phyloP scores from a whole-genome alignment of 202 grass and related monocot genomes.

The Carex arenaria region DNA sequence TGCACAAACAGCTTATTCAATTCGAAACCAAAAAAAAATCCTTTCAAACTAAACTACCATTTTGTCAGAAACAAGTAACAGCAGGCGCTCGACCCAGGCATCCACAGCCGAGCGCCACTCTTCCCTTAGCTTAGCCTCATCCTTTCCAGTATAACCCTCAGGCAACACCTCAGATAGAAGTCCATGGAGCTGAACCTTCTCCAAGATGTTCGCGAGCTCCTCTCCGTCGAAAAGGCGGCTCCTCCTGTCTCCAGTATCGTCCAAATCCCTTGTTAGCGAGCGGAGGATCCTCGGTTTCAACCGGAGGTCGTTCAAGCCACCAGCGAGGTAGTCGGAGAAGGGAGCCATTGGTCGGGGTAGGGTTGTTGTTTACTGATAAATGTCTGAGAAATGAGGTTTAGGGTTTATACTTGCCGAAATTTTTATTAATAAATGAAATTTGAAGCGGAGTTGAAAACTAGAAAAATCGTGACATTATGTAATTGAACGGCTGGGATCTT shows the following conservation, averaged over 20 bases:
- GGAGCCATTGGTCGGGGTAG: slow-evolving; percentile 19
- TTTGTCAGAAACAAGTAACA: slow-evolving; percentile 37
- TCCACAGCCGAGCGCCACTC: slow-evolving; percentile 63
- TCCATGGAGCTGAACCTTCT: slow-evolving; percentile 46
- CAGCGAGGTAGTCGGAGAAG: slow-evolving; percentile 29
- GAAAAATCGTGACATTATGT: no score
- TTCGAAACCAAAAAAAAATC: neutral
- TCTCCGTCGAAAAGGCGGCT: neutral
- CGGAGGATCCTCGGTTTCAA: slow-evolving; percentile 58
- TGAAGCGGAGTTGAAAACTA: no score
- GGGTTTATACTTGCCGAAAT: neutral
- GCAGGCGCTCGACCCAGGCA: slow-evolving; percentile 53
- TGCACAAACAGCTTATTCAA: neutral
- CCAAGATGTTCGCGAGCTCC: slow-evolving; percentile 47
- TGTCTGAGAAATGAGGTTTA: neutral
- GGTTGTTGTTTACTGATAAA: neutral
- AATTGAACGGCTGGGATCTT: no score
- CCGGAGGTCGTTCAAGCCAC: slow-evolving; percentile 41
- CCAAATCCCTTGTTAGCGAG: slow-evolving; percentile 44
- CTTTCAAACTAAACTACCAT: slow-evolving; percentile 33
- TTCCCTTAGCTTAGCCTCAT: slow-evolving; percentile 40
- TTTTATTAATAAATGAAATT: no score
- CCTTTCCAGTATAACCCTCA: neutral
- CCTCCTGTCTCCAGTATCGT: slow-evolving; percentile 23
- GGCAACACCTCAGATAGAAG: slow-evolving; percentile 51